Evolutionary conservation across 176 grass and related monocot species (phyloP), one percentile per base, ranked within the genome.

Genomic region (Cenchrus purpureus): DNA sequence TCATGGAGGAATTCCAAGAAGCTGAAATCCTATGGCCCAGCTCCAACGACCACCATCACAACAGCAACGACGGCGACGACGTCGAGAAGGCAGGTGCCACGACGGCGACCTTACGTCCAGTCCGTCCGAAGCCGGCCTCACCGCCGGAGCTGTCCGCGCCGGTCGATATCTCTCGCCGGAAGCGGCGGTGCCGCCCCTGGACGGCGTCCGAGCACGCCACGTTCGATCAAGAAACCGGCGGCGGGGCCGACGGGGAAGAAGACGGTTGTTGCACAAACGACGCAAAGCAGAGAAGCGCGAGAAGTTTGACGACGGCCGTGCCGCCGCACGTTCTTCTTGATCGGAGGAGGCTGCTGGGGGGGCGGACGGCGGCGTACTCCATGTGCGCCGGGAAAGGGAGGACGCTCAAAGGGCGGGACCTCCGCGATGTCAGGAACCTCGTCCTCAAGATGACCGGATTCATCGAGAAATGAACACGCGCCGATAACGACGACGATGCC

Each of bases 331-430:
- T 91, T 10, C 65, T 97, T 2, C 48, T 81, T 0, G 80, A 60
- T 0, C 43, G 80, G 40, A 79, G 81, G 32, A 78, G 86, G 81
- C 53, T 79, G 7, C 43, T 71, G 6, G 50, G 16, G 0, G 82
- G 74, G 0, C 83, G 77, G 68, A 82, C 80, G 82, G 87, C 80
- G 3, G 87, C 85, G 5, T 92, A 74, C 83, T 95, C 93, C 76
- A 90, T 98, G 81, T 92, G 87, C 70, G 45, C 83, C 40, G 96
- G 96, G 8, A 90, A 89, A 29, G 93, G 96, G 14, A 83, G 96
- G 80, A 98, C 92, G 79, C 93, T 92, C 70, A 98, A 98, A 88
- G 96, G 96, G 3, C 56, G 89, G 8, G 91, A 98, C 82, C 93
- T 98, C 40, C 65, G 73, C 4, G 72, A 87, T 20, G 79, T 88